Percentiles rank a stretch among this genome's conserved stretches.
Evolutionary conservation across 805 yeast species (phyloP).

Genomic region (Tetrapisispora pingtungensis): DNA sequence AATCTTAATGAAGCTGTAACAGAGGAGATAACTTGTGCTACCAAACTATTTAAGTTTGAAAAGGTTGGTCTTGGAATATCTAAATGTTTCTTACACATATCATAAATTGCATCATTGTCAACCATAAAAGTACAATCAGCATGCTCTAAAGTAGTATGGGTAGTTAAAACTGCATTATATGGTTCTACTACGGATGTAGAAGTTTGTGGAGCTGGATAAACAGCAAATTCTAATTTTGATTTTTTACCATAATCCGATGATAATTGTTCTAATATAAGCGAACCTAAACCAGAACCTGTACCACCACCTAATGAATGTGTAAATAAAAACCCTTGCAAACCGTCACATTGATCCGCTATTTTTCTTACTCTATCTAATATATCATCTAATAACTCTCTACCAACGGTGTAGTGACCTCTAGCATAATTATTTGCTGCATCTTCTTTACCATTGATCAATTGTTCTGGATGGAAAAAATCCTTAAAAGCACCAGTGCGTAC

Average conservation of each 20-base stretch:
- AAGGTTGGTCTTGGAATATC: conserved; percentile 89
- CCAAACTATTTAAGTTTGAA: conserved; percentile 77
- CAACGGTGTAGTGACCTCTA: conserved; percentile 97
- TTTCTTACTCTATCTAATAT: conserved; percentile 92
- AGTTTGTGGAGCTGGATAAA: conserved; percentile 96
- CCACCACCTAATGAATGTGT: conserved; percentile 99
- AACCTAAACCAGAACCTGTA: conserved; percentile 97
- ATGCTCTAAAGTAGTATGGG: conserved; percentile 95
- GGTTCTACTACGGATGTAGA: conserved; percentile 98
- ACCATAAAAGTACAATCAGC: conserved; percentile 99
- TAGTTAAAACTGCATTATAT: conserved; percentile 92
- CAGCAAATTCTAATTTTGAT: conserved; percentile 95
- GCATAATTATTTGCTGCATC: conserved; percentile 99
- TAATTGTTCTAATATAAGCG: conserved; percentile 82
- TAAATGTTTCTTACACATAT: conserved; percentile 92
- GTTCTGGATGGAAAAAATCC: conserved; percentile 95
- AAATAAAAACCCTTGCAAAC: conserved; percentile 93
- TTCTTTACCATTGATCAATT: conserved; percentile 92
- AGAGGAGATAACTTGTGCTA: conserved; percentile 96
- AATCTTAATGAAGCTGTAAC: conserved; percentile 98
- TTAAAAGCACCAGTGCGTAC: conserved; percentile 90
- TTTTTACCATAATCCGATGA: conserved; percentile 91
- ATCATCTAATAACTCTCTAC: conserved; percentile 90
- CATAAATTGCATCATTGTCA: conserved; percentile 97
- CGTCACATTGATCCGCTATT: conserved; percentile 94